Evolutionary conservation across 1,284 basidiomycete species (phyloP), one percentile per base, ranked within the genome.

Genomic region (Schizophyllum commune): DNA sequence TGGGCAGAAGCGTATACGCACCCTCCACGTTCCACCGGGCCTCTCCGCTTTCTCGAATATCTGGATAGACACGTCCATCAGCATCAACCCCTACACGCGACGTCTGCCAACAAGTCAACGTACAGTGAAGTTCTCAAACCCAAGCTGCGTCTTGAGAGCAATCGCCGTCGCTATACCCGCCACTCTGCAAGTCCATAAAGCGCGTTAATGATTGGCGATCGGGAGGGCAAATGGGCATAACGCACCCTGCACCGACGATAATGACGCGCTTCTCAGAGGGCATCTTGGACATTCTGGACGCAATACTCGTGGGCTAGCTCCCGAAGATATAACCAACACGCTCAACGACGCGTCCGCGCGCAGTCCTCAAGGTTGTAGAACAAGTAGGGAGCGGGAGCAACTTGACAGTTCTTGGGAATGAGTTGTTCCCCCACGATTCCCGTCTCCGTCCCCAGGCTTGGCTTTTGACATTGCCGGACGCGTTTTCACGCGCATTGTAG

Each of bases 131-230:
- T 66, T 63, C 22, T 65, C 57, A 21, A 63, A 63, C 17, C 65
- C 65, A 8, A 68, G 61, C 58, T 65, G 54, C 15, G 61, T 59
- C 57, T 62, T 65, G 27, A 68, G 59, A n/a, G 67, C 65, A 55
- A 68, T 65, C 6, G 59, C 66, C 39, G 61, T 58, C 32, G 64
- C 61, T 5, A 68, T 51, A 4, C 66, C 67, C 5, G 61, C 65
- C 21, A 62, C 52, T 13, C 65, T 66, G 54, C 27, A 27, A 47
- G 39, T 11, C 9, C 17, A 11, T 11, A 17, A 47, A 17, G 17
- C 39, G 39, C 39, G 17, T 47, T 2, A 47, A 9, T 47, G 39
- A 47, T 11, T 8, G 27, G 27, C 27, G 27, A 27, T 27, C 27
- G 27, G 27, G 27, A 27, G 27, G 27, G 27, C 27, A 27, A 27